These are phyloP conservation scores for Wickerhamiella alocasiicola DNA, from an alignment of 805 yeast species.

Conservation along the genomic window DNA sequence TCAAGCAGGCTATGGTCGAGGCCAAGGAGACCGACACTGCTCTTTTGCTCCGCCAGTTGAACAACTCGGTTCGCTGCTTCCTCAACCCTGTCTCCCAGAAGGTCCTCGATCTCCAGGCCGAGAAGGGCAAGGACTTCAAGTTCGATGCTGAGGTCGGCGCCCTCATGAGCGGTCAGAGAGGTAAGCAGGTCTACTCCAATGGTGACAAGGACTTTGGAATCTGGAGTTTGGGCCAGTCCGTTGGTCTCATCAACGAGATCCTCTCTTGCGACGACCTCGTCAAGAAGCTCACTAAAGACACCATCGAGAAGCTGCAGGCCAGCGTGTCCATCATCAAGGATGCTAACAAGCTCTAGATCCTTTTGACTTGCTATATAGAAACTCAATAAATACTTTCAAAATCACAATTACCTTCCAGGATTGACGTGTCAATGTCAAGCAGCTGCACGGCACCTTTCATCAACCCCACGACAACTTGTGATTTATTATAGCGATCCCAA, in stretches of 20 bases:
- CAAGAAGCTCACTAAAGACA: conserved; percentile 21
- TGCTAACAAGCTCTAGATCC: conserved; percentile 2
- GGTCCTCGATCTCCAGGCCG: conserved; percentile 22
- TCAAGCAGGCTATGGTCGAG: conserved; percentile 19
- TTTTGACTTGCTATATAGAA: no score
- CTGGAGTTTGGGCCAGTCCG: conserved; percentile 26
- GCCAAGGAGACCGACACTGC: conserved; percentile 24
- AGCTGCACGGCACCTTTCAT: not conserved
- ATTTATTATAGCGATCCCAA: conserved; percentile 19
- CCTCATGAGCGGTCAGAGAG: conserved; percentile 25
- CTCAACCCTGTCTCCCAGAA: conserved; percentile 22
- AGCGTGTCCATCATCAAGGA: conserved; percentile 5
- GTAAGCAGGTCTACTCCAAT: conserved; percentile 22
- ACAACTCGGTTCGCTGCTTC: conserved; percentile 25
- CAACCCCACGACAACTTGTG: not conserved
- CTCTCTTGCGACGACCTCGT: conserved; percentile 25
- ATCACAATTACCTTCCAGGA: not conserved
- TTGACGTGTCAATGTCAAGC: not conserved
- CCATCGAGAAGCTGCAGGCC: conserved; percentile 12
- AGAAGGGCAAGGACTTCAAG: conserved; percentile 19
- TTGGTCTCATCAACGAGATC: conserved; percentile 24
- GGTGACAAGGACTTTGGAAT: conserved; percentile 25
- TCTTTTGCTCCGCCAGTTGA: conserved; percentile 22
- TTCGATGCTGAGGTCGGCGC: conserved; percentile 17
- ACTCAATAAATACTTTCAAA: not conserved